A percentile compares a stretch with the other conserved stretches of the same genome.
These are phyloP conservation scores for Acarospora socialis DNA, from an alignment of 2,329 filamentous ascomycete species.

Conservation along the genomic window DNA sequence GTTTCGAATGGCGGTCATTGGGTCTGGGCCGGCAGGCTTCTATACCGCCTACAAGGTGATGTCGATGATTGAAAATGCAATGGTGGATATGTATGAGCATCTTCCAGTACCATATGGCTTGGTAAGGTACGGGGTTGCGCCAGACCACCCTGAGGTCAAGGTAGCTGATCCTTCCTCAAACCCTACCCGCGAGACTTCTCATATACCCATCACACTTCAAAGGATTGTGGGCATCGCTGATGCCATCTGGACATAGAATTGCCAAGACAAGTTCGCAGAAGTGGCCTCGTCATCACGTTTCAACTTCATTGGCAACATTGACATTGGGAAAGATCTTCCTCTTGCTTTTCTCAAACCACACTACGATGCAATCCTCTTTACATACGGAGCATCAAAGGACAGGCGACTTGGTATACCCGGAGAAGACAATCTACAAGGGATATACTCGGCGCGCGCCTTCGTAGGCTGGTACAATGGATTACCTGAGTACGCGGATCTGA, in stretches of 20 bases:
- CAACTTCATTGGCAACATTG: conserved; percentile 80
- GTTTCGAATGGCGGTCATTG: conserved; percentile 62
- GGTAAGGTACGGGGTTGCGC: conserved; percentile 89
- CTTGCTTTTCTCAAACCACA: conserved; percentile 57
- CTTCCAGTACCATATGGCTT: conserved; percentile 86
- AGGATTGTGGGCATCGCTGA: background rate
- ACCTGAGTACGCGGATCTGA: conserved; percentile 60
- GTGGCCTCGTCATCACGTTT: conserved; percentile 72
- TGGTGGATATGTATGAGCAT: conserved; percentile 92
- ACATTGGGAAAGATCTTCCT: conserved; percentile 57
- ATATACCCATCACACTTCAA: background rate
- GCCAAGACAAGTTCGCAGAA: conserved; percentile 83
- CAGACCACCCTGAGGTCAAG: conserved; percentile 97
- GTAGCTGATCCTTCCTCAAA: conserved; percentile 32
- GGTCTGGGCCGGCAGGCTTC: conserved; percentile 90
- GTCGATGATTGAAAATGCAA: conserved; percentile 54
- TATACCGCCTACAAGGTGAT: conserved; percentile 83
- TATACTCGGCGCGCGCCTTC: conserved; percentile 82
- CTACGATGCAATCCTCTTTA: conserved; percentile 84
- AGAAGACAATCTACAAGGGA: conserved; percentile 55
- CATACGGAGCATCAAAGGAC: conserved; percentile 83
- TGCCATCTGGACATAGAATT: conserved; percentile 51
- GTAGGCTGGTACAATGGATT: conserved; percentile 98
- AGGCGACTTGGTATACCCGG: conserved; percentile 64
- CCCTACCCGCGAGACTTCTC: background rate